Percentiles rank a stretch among this genome's conserved stretches.
phyloP scores from a whole-genome alignment of 1,139 yeast genomes.

The Geotrichum citri-aurantii region DNA sequence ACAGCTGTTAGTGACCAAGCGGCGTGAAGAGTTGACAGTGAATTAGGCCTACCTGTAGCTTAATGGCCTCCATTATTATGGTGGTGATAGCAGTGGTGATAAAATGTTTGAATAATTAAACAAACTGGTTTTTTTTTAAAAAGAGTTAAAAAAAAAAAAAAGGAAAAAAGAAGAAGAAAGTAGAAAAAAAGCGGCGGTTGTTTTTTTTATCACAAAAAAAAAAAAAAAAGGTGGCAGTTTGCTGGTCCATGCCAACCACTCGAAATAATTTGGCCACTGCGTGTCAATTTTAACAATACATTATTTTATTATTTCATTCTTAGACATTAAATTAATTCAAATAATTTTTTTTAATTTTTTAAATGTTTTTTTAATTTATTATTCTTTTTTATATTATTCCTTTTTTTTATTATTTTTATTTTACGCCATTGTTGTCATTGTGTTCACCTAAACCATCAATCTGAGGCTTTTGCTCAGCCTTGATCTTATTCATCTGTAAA shows the following conservation, averaged over 20 bases:
- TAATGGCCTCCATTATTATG: constrained; percentile 44
- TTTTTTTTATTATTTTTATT: no score
- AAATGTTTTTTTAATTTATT: no score
- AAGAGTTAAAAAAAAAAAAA: background rate
- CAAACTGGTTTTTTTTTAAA: background rate
- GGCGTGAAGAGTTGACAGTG: background rate
- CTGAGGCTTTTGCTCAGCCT: no score
- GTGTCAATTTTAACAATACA: background rate
- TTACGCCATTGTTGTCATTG: no score
- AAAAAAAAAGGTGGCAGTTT: background rate
- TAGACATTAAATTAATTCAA: no score
- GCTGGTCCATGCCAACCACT: background rate
- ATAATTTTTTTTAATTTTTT: no score
- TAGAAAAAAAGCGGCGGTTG: background rate
- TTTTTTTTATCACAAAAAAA: background rate
- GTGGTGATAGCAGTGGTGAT: background rate
- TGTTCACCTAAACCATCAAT: no score
- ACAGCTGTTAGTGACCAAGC: background rate
- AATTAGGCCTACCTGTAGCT: constrained; percentile 32
- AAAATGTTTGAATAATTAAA: background rate
- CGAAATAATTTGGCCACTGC: background rate
- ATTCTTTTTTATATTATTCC: no score
- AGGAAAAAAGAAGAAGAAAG: background rate
- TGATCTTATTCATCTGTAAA: no score
- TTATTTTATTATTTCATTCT: background rate